These are phyloP conservation scores for Rhizoclosmatium globosum DNA, from an alignment of 192 early-diverging fungal species.

Conservation along the genomic window DNA sequence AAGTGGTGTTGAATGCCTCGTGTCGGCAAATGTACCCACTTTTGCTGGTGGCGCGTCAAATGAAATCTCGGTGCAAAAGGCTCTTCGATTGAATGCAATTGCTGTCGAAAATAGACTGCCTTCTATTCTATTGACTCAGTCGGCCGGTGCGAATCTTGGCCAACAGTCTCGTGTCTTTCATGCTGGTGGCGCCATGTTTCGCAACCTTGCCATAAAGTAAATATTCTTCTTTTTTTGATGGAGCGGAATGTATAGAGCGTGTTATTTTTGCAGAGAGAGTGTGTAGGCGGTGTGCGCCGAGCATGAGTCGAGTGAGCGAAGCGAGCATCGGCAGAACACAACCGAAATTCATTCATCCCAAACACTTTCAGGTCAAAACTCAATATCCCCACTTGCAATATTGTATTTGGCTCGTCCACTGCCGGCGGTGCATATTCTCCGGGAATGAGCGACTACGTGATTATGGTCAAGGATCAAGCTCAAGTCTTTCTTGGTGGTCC, in stretches of 20 bases:
- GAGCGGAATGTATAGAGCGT: no score
- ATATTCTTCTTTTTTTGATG: neutral
- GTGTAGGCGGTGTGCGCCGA: no score
- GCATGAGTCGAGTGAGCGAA: no score
- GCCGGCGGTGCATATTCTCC: conserved; percentile 74
- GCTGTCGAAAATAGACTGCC: conserved; percentile 67
- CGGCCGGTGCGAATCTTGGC: conserved; percentile 72
- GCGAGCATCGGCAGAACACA: no score
- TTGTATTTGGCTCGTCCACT: conserved; percentile 74
- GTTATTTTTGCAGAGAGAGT: no score
- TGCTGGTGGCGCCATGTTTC: conserved; percentile 69
- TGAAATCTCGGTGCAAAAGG: conserved; percentile 62
- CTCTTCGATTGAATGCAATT: conserved; percentile 62
- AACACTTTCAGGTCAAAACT: conserved; percentile 59
- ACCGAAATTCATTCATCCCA: neutral
- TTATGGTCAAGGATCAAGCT: conserved; percentile 74
- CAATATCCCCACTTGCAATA: conserved; percentile 64
- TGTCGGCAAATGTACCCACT: conserved; percentile 67
- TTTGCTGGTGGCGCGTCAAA: conserved; percentile 70
- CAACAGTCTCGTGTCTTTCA: conserved; percentile 75
- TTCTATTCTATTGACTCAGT: conserved; percentile 63
- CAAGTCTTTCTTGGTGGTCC: conserved; percentile 75
- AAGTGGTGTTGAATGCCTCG: conserved; percentile 46
- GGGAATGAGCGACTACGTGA: conserved; percentile 71
- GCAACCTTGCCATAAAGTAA: conserved; percentile 63